Percentiles rank a stretch among this genome's conserved stretches.
phyloP scores from a whole-genome alignment of 495 filamentous ascomycete species.

The Podospora bellae-mahoneyi region DNA sequence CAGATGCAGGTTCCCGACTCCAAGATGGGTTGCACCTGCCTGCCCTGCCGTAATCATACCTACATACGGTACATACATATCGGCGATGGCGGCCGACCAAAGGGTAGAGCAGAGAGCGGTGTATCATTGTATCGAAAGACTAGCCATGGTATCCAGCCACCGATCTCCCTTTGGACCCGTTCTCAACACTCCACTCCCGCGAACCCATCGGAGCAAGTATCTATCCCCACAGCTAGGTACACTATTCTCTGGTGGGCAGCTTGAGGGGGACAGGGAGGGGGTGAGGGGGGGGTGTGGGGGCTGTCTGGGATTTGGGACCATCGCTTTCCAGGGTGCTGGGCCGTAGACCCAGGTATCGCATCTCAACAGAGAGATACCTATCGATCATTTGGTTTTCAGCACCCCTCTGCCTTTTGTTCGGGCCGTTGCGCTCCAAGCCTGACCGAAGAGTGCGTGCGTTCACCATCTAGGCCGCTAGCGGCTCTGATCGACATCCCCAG shows the following conservation, averaged over 20 bases:
- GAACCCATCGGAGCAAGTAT: no score
- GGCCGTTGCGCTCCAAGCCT: conserved; percentile 1
- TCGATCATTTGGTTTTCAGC: conserved; percentile 2
- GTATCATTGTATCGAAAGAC: neutral
- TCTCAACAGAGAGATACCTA: neutral
- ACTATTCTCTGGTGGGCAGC: neutral
- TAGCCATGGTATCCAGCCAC: neutral
- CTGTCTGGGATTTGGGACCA: neutral
- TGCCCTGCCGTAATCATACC: neutral
- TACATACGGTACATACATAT: neutral
- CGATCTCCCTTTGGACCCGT: neutral
- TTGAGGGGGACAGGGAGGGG: neutral
- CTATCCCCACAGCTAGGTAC: neutral
- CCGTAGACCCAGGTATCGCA: neutral
- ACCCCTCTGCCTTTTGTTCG: neutral
- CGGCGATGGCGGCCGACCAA: neutral
- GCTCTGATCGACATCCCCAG: conserved; percentile 5
- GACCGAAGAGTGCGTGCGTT: conserved; percentile 1
- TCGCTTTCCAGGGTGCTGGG: neutral
- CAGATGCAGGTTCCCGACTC: neutral
- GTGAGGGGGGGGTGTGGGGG: no score
- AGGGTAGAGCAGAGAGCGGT: neutral
- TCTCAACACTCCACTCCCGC: neutral
- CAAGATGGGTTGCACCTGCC: neutral
- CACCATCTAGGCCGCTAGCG: neutral